A percentile compares a stretch with the other conserved stretches of the same genome.
These are phyloP conservation scores for Crithidia brevicula DNA, from an alignment of 208 protist species.

Conservation along the genomic window DNA sequence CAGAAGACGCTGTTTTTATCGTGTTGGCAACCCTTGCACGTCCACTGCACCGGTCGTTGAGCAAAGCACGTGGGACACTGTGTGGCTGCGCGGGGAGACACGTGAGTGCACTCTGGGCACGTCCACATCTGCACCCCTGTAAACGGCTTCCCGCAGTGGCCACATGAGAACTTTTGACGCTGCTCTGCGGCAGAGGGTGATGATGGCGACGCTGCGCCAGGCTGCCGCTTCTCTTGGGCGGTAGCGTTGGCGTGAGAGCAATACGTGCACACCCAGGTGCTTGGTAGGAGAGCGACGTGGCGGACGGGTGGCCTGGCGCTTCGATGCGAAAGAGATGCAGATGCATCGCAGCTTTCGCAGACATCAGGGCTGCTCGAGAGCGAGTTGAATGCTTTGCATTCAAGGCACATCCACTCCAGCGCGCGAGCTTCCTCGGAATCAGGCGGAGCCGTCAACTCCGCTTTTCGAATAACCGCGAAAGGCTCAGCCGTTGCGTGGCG, in stretches of 20 bases:
- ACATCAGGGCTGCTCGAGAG: constrained; percentile 11
- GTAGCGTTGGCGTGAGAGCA: constrained; percentile 43
- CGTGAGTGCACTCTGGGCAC: constrained; percentile 60
- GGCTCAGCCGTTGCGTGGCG: constrained; percentile 38
- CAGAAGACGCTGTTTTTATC: constrained; percentile 55
- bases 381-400: constrained; percentile 67
- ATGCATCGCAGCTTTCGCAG: constrained; percentile 55
- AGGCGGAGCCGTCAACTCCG: too few species aligned
- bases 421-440: constrained; percentile 11
- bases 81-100: constrained; percentile 62
- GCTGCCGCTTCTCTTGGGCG: neutral
- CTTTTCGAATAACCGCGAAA: constrained; percentile 40
- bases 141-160: constrained; percentile 51
- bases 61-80: constrained; percentile 73
- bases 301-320: constrained; percentile 52
- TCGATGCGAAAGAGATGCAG: constrained; percentile 48
- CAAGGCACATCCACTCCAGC: constrained; percentile 69
- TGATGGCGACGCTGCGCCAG: neutral
- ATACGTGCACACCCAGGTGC: constrained; percentile 55
- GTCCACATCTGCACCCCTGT: constrained; percentile 69
- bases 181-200: neutral
- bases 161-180: constrained; percentile 68
- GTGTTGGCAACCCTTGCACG: constrained; percentile 46
- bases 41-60: constrained; percentile 56
- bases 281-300: constrained; percentile 70